phyloP scores from a whole-genome alignment of 805 yeast species.

The Huiozyma sinensis region DNA sequence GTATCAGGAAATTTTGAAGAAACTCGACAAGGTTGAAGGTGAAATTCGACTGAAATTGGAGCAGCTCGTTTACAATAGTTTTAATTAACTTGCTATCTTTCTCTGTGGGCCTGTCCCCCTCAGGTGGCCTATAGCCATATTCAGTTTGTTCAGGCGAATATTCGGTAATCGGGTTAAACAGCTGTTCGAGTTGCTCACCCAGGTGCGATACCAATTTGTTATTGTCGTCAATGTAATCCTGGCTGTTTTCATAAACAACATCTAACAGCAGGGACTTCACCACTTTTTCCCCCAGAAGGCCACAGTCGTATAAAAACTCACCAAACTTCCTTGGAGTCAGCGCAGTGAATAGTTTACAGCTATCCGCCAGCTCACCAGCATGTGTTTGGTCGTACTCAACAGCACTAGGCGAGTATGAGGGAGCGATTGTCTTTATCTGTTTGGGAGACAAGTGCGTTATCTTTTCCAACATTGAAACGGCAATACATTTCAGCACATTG shows the following conservation, averaged over 20 bases:
- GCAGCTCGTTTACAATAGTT: conserved; percentile 54
- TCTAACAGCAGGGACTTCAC: conserved; percentile 54
- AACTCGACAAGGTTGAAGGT: conserved; percentile 64
- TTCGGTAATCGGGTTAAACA: conserved; percentile 83
- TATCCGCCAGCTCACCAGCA: conserved; percentile 71
- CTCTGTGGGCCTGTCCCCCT: conserved; percentile 7
- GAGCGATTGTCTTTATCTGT: conserved; percentile 6
- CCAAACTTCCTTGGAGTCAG: conserved; percentile 45
- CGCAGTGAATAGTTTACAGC: conserved; percentile 42
- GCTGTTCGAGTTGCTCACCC: conserved; percentile 78
- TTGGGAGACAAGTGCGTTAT: conserved; percentile 42
- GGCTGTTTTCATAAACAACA: conserved; percentile 55
- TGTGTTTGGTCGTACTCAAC: conserved; percentile 60
- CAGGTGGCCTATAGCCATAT: conserved; percentile 55
- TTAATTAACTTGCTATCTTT: conserved; percentile 33
- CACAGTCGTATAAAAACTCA: conserved; percentile 39
- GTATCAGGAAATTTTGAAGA: conserved; percentile 68
- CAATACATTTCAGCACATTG: conserved; percentile 63
- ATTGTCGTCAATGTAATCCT: conserved; percentile 47
- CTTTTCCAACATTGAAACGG: conserved; percentile 60
- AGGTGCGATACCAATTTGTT: conserved; percentile 64
- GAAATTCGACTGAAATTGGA: conserved; percentile 61
- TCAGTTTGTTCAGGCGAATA: conserved; percentile 87
- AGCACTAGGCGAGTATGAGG: conserved; percentile 8
- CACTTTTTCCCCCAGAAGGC: conserved; percentile 42